Conservation (phyloP, 177 flowering plant species). For the Tripterygium wilfordii region DNA sequence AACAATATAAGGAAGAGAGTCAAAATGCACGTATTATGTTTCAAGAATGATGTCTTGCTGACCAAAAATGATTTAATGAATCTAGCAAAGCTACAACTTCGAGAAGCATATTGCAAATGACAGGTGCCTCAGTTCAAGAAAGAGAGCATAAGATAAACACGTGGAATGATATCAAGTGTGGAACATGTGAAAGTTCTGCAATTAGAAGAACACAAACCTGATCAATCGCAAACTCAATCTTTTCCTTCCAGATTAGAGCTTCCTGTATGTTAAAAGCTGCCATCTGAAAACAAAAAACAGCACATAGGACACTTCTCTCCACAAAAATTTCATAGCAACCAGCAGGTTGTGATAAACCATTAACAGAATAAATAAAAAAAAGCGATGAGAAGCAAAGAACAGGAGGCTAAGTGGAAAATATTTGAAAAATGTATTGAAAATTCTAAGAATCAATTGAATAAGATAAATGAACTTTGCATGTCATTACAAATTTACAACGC, state of each 20-base stretch:
- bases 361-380: too few species aligned
- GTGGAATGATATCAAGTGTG: neutral
- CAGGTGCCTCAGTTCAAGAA: too few species aligned
- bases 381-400: neutral
- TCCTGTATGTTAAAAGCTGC: constrained; percentile 99
- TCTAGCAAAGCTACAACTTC: too few species aligned
- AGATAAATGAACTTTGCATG: too few species aligned
- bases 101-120: too few species aligned
- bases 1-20: too few species aligned
- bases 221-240: constrained; percentile 89
- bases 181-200: neutral
- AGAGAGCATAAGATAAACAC: too few species aligned
- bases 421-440: too few species aligned
- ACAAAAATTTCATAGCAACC: neutral
- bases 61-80: too few species aligned
- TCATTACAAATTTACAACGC: too few species aligned
- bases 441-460: too few species aligned
- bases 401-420: too few species aligned
- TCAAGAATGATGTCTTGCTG: neutral
- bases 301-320: neutral
- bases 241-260: constrained; percentile 92
- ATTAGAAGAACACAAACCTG: constrained; percentile 52
- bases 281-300: constrained; percentile 53
- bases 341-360: neutral
- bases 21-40: neutral